Evolutionary conservation across 1,284 basidiomycete species (phyloP).

Genomic region (Apiotrichum montevideense): DNA sequence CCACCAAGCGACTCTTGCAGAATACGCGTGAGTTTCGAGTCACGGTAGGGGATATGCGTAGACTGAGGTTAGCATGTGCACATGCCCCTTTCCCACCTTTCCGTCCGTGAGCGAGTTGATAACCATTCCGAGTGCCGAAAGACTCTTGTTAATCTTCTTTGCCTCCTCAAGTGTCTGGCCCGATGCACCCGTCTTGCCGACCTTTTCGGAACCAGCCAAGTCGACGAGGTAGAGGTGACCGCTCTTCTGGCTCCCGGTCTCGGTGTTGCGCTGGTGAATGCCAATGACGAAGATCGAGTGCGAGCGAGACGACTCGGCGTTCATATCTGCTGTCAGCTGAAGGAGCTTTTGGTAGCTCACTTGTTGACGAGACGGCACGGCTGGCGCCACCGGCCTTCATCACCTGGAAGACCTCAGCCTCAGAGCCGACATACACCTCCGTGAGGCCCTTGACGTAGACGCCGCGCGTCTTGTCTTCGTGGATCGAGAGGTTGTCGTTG

Average conservation of each 20-base stretch:
- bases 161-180: slow-evolving; percentile 98
- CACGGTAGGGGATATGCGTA: slow-evolving; percentile 96
- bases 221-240: slow-evolving; percentile 98
- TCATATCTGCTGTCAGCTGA: slow-evolving; percentile 75
- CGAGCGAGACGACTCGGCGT: slow-evolving; percentile 96
- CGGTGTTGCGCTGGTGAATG: slow-evolving; percentile 93
- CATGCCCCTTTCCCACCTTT: slow-evolving; percentile 57
- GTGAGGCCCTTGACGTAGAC: slow-evolving; percentile 98
- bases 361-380: slow-evolving; percentile 89
- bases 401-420: slow-evolving; percentile 96
- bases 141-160: slow-evolving; percentile 99
- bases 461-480: slow-evolving; percentile 95
- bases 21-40: slow-evolving; percentile 98
- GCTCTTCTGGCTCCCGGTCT: slow-evolving; percentile 90
- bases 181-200: slow-evolving; percentile 95
- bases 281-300: slow-evolving; percentile 99
- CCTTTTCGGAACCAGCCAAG: slow-evolving; percentile 97
- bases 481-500: slow-evolving; percentile 97
- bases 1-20: slow-evolving; percentile 99
- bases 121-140: slow-evolving; percentile 98
- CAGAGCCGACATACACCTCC: slow-evolving; percentile 95
- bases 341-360: slow-evolving; percentile 52
- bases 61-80: slow-evolving; percentile 54
- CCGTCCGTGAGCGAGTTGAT: slow-evolving; percentile 97
- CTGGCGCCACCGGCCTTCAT: slow-evolving; percentile 93